phyloP scores from a whole-genome alignment of 441 rosid species.

The Dalechampia spathulata region DNA sequence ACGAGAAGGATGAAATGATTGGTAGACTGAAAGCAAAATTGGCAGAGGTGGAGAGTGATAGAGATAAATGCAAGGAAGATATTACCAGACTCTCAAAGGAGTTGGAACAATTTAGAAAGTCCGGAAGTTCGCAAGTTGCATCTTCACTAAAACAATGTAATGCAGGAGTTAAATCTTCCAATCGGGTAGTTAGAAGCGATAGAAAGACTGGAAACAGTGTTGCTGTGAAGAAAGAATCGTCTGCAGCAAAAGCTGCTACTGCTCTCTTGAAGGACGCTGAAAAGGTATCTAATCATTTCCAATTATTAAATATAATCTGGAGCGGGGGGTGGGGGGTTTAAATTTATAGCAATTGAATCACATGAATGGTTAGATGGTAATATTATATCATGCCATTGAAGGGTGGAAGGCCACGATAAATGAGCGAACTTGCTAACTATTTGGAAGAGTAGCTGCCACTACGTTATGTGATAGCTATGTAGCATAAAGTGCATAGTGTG shows the following conservation, averaged over 20 bases:
- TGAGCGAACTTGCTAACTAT: no score
- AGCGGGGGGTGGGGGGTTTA: neutral
- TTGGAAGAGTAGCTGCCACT: no score
- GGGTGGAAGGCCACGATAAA: no score
- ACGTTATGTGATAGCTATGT: no score
- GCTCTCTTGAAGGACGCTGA: constrained; percentile 17
- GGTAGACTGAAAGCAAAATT: constrained; percentile 35
- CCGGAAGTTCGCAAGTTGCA: constrained; percentile 26
- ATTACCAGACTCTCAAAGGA: constrained; percentile 39
- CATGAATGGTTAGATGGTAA: no score
- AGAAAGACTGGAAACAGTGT: constrained; percentile 4
- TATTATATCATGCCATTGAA: no score
- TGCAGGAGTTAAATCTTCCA: constrained; percentile 19
- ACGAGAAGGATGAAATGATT: constrained; percentile 55
- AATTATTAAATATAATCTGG: neutral
- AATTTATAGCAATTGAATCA: no score
- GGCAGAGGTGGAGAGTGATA: constrained; percentile 40
- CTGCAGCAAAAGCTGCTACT: constrained; percentile 13
- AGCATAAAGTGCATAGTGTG: no score
- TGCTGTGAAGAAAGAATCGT: constrained; percentile 37
- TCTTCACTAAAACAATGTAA: constrained; percentile 39
- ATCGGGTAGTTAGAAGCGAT: constrained; percentile 6
- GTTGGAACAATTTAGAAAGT: constrained; percentile 38
- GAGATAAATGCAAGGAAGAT: constrained; percentile 35
- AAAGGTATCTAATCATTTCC: constrained; percentile 26